These are phyloP conservation scores for Salix brachista DNA, from an alignment of 345 rosid genomes.

Conservation along the genomic window DNA sequence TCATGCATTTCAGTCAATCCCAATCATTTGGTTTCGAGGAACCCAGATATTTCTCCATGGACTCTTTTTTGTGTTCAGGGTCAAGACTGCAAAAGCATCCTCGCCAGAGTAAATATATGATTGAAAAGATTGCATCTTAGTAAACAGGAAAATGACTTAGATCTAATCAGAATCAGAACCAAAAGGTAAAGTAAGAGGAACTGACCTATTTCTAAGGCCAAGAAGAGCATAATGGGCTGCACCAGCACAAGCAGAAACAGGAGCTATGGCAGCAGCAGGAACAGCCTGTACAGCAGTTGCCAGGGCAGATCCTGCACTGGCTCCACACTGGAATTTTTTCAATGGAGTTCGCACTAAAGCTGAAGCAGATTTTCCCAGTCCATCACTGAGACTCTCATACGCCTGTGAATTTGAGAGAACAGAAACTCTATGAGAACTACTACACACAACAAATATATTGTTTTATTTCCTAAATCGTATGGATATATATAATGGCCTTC, in stretches of 20 bases:
- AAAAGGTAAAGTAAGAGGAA: background rate
- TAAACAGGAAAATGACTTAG: background rate
- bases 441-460: too few species aligned
- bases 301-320: slow-evolving; percentile 79
- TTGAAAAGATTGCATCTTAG: background rate
- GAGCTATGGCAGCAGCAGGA: slow-evolving; percentile 95
- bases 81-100: slow-evolving; percentile 67
- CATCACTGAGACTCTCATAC: slow-evolving; percentile 74
- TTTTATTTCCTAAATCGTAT: too few species aligned
- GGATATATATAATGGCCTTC: too few species aligned
- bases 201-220: slow-evolving; percentile 87
- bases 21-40: slow-evolving; percentile 42
- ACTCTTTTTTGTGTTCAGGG: slow-evolving; percentile 90
- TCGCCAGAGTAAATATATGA: slow-evolving; percentile 9
- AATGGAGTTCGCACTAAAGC: slow-evolving; percentile 79
- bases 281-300: slow-evolving; percentile 71
- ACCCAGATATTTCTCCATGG: slow-evolving; percentile 90
- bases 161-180: background rate
- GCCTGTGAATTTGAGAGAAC: slow-evolving; percentile 51
- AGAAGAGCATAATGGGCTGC: slow-evolving; percentile 78
- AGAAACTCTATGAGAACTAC: background rate
- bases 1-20: slow-evolving; percentile 15
- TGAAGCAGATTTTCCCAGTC: slow-evolving; percentile 84
- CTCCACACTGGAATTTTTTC: slow-evolving; percentile 78
- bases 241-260: slow-evolving; percentile 78